Conservation (phyloP, 2,329 filamentous ascomycete species). For the Xylaria sp. region DNA sequence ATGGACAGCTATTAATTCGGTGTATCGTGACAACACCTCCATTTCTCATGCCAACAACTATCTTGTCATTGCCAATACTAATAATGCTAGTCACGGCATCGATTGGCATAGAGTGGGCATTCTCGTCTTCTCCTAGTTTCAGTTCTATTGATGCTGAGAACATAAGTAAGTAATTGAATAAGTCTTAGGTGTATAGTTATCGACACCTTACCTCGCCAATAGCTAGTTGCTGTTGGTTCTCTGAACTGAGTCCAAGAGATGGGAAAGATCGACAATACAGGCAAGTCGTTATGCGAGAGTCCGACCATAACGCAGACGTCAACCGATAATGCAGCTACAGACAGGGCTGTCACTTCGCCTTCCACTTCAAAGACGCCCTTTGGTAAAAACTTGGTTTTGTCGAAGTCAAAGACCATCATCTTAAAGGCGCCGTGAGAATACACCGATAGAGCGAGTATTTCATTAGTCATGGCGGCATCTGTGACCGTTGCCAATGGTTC, state of each 20-base stretch:
- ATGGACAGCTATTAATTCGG: conserved; percentile 33
- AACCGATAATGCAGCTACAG: conserved; percentile 37
- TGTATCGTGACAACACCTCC: conserved; percentile 61
- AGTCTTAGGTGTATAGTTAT: background rate
- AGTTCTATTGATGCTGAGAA: background rate
- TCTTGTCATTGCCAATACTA: conserved; percentile 47
- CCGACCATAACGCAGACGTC: conserved; percentile 42
- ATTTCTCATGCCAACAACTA: conserved; percentile 63
- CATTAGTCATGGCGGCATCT: conserved; percentile 56
- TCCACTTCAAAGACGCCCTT: conserved; percentile 51
- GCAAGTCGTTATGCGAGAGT: conserved; percentile 37
- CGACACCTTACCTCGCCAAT: conserved; percentile 36
- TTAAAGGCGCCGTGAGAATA: conserved; percentile 52
- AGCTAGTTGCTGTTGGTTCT: conserved; percentile 12
- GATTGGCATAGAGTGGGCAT: conserved; percentile 34
- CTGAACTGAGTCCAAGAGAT: conserved; percentile 17
- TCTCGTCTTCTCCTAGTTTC: conserved; percentile 10
- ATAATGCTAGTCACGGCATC: conserved; percentile 62
- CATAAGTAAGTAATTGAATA: conserved; percentile 12
- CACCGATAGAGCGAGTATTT: conserved; percentile 57
- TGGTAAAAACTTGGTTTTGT: conserved; percentile 49
- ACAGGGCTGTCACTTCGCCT: conserved; percentile 63
- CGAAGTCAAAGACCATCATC: conserved; percentile 55
- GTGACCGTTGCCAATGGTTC: conserved; percentile 50
- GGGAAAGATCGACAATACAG: conserved; percentile 42